Percentiles rank a stretch among this genome's conserved stretches.
Conservation (phyloP, 2,329 filamentous ascomycete species). For the Aspergillus sp. region DNA sequence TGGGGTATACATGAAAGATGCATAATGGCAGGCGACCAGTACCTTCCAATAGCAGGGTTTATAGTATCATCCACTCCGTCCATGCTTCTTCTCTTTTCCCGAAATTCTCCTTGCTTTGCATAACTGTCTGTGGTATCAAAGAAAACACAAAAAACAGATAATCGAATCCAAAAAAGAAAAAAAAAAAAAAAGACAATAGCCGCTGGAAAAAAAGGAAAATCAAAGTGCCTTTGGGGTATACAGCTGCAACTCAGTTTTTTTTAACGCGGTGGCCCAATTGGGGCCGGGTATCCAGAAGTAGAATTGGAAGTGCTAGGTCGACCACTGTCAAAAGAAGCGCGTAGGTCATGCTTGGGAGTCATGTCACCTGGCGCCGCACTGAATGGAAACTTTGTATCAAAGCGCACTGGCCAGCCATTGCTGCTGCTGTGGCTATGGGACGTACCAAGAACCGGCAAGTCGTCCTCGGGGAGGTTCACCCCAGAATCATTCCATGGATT, state of each 20-base stretch:
- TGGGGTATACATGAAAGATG: conserved; percentile 4
- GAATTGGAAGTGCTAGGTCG: conserved; percentile 92
- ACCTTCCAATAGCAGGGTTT: neutral
- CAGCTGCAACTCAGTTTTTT: conserved; percentile 40
- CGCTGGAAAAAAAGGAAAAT: conserved; percentile 19
- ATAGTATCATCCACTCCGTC: conserved; percentile 3
- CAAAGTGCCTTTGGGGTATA: conserved; percentile 38
- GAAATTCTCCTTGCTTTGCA: conserved; percentile 4
- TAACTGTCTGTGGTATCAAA: conserved; percentile 27
- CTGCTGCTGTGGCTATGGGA: conserved; percentile 58
- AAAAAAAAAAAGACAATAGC: conserved; percentile 13
- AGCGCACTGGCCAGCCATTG: conserved; percentile 46
- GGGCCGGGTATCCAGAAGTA: conserved; percentile 94
- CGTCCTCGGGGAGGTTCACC: conserved; percentile 86
- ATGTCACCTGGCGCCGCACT: conserved; percentile 63
- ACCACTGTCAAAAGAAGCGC: conserved; percentile 83
- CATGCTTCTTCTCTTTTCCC: conserved; percentile 4
- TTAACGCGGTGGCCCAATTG: conserved; percentile 86
- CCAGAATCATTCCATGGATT: conserved; percentile 98
- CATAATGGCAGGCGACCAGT: conserved; percentile 1
- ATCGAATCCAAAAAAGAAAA: conserved; percentile 2
- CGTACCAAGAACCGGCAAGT: conserved; percentile 49
- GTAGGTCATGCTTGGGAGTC: conserved; percentile 75
- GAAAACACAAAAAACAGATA: neutral
- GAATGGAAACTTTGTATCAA: conserved; percentile 61